Percentiles rank a stretch among this genome's conserved stretches.
Evolutionary conservation across 441 rosid species (phyloP).

Genomic region (Pelargonium australe): DNA sequence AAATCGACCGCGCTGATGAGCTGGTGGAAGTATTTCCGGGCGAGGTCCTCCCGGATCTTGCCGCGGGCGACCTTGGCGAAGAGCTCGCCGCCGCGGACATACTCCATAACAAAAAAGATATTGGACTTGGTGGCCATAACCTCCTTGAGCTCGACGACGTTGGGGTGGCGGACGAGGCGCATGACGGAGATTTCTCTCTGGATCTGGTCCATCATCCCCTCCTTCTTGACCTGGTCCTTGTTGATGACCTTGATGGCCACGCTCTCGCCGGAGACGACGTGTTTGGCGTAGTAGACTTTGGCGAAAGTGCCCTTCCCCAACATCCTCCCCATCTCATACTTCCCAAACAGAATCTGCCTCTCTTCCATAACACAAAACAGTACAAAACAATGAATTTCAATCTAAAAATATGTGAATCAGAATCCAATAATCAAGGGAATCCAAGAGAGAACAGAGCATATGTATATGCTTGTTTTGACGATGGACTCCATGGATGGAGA

Average conservation of each 20-base stretch:
- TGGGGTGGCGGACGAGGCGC: constrained; percentile 67
- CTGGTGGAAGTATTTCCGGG: constrained; percentile 72
- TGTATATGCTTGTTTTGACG: too few species aligned
- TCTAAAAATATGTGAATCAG: too few species aligned
- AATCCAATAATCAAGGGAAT: too few species aligned
- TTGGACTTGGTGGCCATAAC: constrained; percentile 65
- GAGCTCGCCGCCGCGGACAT: constrained; percentile 74
- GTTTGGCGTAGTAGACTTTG: too few species aligned
- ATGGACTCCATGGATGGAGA: too few species aligned
- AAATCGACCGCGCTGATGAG: constrained; percentile 66
- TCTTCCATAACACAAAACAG: too few species aligned
- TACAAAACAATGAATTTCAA: too few species aligned
- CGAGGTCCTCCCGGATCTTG: constrained; percentile 48
- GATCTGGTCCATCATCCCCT: constrained; percentile 76
- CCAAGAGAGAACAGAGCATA: too few species aligned
- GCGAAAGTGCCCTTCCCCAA: too few species aligned
- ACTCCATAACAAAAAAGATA: constrained; percentile 75
- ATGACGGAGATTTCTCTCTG: constrained; percentile 64
- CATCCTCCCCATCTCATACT: too few species aligned
- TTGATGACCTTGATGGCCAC: constrained; percentile 69
- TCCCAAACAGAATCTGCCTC: too few species aligned
- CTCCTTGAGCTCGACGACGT: constrained; percentile 59
- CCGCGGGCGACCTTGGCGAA: constrained; percentile 60
- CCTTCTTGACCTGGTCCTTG: constrained; percentile 56
- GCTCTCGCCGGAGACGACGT: too few species aligned